Percentiles rank a stretch among this genome's conserved stretches.
phyloP scores from a whole-genome alignment of 2,329 filamentous ascomycete genomes.

The Magnaporthiopsis rhizophila region DNA sequence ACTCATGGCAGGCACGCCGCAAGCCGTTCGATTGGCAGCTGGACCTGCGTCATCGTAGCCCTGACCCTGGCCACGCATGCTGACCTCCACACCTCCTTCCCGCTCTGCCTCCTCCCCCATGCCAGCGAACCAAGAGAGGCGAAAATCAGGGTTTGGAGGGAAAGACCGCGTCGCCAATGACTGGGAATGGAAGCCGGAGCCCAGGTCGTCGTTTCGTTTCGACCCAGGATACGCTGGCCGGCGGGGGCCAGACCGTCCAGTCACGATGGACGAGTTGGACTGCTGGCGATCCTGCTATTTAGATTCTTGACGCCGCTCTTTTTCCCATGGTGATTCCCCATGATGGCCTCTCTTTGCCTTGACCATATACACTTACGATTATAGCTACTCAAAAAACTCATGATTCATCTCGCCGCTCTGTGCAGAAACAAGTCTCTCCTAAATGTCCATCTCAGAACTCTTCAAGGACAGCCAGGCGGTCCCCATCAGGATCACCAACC shows the following conservation, averaged over 20 bases:
- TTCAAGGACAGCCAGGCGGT: constrained; percentile 23
- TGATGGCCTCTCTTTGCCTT: not conserved
- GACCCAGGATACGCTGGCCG: not conserved
- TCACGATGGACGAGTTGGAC: not conserved
- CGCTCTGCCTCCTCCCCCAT: not conserved
- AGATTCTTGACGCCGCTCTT: not conserved
- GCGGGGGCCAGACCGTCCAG: no score
- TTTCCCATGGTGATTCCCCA: not conserved
- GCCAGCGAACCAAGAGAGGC: not conserved
- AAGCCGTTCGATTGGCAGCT: not conserved
- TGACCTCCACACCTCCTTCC: not conserved
- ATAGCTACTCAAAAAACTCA: not conserved
- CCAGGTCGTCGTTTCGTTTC: not conserved
- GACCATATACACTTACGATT: not conserved
- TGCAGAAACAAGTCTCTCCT: not conserved
- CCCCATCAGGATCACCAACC: constrained; percentile 63
- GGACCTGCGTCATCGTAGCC: not conserved
- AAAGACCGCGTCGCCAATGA: not conserved
- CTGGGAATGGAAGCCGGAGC: no score
- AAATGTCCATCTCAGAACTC: constrained; percentile 8
- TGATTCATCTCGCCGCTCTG: no score
- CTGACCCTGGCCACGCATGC: not conserved
- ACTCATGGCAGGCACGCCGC: not conserved
- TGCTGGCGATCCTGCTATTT: not conserved
- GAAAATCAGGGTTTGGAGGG: not conserved